Evolutionary conservation across 371 early-diverging fungal species (phyloP).

Genomic region (Parasitella parasitica): DNA sequence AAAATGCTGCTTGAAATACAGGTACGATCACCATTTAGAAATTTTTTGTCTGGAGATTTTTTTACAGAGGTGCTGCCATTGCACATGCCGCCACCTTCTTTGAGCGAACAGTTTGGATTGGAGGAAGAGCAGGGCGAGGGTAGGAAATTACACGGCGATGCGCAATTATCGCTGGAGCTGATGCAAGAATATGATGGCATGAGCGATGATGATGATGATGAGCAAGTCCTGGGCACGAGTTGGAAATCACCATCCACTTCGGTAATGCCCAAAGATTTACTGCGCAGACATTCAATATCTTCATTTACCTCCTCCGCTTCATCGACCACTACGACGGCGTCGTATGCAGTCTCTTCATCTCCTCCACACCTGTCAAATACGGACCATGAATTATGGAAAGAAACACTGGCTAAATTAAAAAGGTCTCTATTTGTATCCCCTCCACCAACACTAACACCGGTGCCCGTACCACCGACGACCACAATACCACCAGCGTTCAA

Average conservation of each 20-base stretch:
- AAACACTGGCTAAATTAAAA: conserved; percentile 19
- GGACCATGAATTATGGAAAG: conserved; percentile 25
- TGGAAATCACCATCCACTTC: conserved; percentile 20
- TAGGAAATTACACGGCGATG: not conserved
- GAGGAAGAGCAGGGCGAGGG: conserved; percentile 10
- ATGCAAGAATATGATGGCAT: conserved; percentile 25
- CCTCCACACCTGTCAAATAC: conserved; percentile 29
- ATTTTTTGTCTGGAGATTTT: conserved; percentile 47
- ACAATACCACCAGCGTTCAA: conserved; percentile 7
- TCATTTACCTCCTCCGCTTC: conserved; percentile 30
- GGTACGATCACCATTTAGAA: conserved; percentile 36
- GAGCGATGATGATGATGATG: conserved; percentile 23
- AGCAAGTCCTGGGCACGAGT: conserved; percentile 9
- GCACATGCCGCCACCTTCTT: conserved; percentile 52
- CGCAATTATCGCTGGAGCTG: conserved; percentile 7
- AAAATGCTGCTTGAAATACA: not conserved
- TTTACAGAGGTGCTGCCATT: conserved; percentile 49
- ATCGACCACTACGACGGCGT: conserved; percentile 36
- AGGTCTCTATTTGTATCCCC: conserved; percentile 11
- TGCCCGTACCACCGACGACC: conserved; percentile 4
- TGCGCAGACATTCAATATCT: conserved; percentile 40
- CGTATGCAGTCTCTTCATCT: conserved; percentile 41
- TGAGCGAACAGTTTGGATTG: conserved; percentile 29
- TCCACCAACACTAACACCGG: conserved; percentile 10
- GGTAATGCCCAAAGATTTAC: conserved; percentile 13